phyloP scores from a whole-genome alignment of 177 flowering plant genomes.

The Vitis hybrid region DNA sequence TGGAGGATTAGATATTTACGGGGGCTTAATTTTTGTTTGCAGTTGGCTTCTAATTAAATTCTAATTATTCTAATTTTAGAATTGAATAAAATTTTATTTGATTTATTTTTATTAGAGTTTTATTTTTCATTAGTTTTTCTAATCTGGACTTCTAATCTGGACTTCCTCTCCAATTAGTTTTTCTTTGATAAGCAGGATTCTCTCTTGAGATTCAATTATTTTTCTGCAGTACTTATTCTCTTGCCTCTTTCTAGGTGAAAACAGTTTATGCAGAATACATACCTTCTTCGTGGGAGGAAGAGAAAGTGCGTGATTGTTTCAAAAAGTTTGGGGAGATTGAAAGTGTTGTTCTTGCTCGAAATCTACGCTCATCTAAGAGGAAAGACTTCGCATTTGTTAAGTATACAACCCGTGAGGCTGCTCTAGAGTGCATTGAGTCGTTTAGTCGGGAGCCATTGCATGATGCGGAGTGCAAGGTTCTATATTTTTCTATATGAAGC shows the following conservation, averaged over 20 bases:
- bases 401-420: slow-evolving; percentile 40
- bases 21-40: background rate
- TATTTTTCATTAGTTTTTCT: no score
- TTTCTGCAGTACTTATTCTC: background rate
- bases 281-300: slow-evolving; percentile 47
- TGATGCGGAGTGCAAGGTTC: slow-evolving; percentile 38
- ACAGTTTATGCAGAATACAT: slow-evolving; percentile 44
- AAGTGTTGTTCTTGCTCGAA: slow-evolving; percentile 37
- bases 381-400: slow-evolving; percentile 46
- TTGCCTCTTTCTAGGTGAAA: slow-evolving; percentile 32
- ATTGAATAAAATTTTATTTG: no score
- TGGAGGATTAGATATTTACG: background rate
- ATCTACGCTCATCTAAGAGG: slow-evolving; percentile 35
- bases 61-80: no score
- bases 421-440: slow-evolving; percentile 42
- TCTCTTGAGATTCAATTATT: background rate
- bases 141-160: no score
- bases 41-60: background rate
- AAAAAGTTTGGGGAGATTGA: slow-evolving; percentile 43
- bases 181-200: background rate
- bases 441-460: slow-evolving; percentile 20
- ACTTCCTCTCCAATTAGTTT: background rate
- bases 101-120: no score
- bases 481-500: background rate
- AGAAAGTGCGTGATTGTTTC: slow-evolving; percentile 33